phyloP scores from a whole-genome alignment of 2,329 filamentous ascomycete species.

The Aspergillus persii region DNA sequence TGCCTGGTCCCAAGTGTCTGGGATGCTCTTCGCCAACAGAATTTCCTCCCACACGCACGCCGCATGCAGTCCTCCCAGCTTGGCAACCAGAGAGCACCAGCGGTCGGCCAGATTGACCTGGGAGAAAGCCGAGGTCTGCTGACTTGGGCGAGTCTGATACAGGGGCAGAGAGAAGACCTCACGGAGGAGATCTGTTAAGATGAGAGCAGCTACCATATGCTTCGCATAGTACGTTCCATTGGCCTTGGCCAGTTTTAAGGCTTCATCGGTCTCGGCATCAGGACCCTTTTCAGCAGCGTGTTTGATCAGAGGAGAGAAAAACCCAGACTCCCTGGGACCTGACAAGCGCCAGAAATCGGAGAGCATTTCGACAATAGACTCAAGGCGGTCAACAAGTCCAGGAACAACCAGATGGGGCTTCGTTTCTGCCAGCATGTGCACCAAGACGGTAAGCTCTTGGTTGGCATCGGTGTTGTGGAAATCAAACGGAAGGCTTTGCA shows the following conservation, averaged over 20 bases:
- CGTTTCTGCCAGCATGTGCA: constrained; percentile 75
- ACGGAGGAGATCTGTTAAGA: constrained; percentile 70
- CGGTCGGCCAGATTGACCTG: constrained; percentile 81
- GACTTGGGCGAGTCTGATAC: constrained; percentile 61
- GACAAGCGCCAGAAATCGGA: constrained; percentile 58
- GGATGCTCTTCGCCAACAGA: constrained; percentile 68
- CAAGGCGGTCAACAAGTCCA: constrained; percentile 72
- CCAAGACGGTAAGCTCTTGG: constrained; percentile 68
- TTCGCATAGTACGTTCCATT: constrained; percentile 77
- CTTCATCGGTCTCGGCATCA: constrained; percentile 16
- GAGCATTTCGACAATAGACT: constrained; percentile 66
- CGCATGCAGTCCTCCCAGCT: constrained; percentile 73
- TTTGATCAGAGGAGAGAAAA: constrained; percentile 66
- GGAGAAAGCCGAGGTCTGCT: constrained; percentile 64
- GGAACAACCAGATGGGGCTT: constrained; percentile 80
- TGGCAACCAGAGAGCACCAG: constrained; percentile 70
- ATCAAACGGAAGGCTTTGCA: constrained; percentile 75
- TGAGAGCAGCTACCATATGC: constrained; percentile 72
- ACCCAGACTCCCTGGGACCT: constrained; percentile 54
- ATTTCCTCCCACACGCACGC: constrained; percentile 85
- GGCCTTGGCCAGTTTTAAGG: constrained; percentile 40
- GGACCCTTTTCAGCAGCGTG: constrained; percentile 20
- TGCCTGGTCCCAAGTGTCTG: constrained; percentile 55
- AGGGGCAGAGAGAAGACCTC: constrained; percentile 67
- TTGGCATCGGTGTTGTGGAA: constrained; percentile 67